Evolutionary conservation across 495 filamentous ascomycete species (phyloP).

Genomic region (Xanthoparmelia taractica): DNA sequence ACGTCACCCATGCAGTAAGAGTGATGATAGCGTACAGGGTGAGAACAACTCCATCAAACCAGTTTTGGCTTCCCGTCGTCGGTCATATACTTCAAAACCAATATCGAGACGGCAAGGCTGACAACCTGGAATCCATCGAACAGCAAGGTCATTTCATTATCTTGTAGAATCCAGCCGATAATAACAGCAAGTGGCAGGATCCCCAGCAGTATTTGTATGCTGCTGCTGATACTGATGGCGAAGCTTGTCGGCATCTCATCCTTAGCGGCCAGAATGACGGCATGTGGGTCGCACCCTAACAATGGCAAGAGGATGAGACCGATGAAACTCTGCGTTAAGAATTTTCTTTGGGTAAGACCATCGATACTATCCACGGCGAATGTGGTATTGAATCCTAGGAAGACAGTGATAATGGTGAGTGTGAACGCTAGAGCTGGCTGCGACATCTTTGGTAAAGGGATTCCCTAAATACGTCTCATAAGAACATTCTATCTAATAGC

Average conservation of each 20-base stretch:
- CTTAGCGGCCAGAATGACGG: constrained; percentile 9
- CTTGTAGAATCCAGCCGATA: constrained; percentile 10
- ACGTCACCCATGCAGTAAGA: no score
- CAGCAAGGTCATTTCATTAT: constrained; percentile 4
- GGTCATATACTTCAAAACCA: no score
- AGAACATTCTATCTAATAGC: neutral
- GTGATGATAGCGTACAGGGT: no score
- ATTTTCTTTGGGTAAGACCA: constrained; percentile 7
- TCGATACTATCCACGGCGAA: constrained; percentile 18
- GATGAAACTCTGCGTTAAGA: constrained; percentile 7
- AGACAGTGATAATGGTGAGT: constrained; percentile 1
- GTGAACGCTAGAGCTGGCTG: neutral
- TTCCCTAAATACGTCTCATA: neutral
- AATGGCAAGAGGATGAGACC: constrained; percentile 15
- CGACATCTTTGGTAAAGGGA: constrained; percentile 2
- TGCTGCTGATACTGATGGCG: constrained; percentile 11
- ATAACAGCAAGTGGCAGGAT: constrained; percentile 17
- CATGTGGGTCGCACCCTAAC: constrained; percentile 9
- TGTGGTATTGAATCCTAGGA: constrained; percentile 7
- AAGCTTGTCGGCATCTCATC: constrained; percentile 10
- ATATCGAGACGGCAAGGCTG: neutral
- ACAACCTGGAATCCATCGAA: constrained; percentile 14
- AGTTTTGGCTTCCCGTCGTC: no score
- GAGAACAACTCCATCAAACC: no score
- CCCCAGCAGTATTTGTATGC: constrained; percentile 12